phyloP scores from a whole-genome alignment of 1,284 basidiomycete genomes.

The Cystobasidium slooffiae region DNA sequence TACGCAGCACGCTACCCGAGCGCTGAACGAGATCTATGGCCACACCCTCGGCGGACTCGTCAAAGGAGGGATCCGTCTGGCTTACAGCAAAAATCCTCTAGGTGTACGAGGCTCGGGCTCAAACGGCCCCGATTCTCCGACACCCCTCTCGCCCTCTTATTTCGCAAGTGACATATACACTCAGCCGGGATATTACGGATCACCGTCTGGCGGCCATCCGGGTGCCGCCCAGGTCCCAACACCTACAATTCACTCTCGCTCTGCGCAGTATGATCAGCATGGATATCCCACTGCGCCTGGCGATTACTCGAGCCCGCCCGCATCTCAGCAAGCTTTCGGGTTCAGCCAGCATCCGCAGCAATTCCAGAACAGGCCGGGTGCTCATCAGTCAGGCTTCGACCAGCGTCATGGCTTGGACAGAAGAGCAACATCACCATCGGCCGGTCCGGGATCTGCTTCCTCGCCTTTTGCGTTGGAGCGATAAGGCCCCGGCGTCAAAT shows the following conservation, averaged over 20 bases:
- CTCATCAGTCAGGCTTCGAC: not conserved
- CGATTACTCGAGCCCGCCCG: constrained; percentile 3
- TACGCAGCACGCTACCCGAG: constrained; percentile 78
- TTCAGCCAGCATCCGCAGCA: not conserved
- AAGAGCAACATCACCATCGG: constrained; percentile 11
- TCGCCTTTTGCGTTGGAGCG: constrained; percentile 15
- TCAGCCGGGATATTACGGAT: not conserved
- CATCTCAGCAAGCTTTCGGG: not conserved
- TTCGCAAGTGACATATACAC: constrained; percentile 27
- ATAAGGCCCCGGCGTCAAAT: not conserved
- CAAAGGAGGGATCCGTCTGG: constrained; percentile 91
- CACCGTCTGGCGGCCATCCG: not conserved
- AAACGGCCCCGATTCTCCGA: constrained; percentile 28
- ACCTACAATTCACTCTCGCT: not conserved
- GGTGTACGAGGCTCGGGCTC: constrained; percentile 28
- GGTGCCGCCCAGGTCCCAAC: not conserved
- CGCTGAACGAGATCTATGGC: constrained; percentile 88
- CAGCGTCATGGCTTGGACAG: constrained; percentile 3
- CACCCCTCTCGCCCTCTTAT: constrained; percentile 33
- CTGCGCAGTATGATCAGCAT: not conserved
- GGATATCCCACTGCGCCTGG: not conserved
- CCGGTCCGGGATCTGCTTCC: not conserved
- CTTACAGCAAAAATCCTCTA: constrained; percentile 62
- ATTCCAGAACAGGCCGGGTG: not conserved
- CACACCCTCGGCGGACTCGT: constrained; percentile 85